phyloP scores from a whole-genome alignment of 225 moss, liverwort and hornwort genomes.

The Pseudisothecium myosuroides region DNA sequence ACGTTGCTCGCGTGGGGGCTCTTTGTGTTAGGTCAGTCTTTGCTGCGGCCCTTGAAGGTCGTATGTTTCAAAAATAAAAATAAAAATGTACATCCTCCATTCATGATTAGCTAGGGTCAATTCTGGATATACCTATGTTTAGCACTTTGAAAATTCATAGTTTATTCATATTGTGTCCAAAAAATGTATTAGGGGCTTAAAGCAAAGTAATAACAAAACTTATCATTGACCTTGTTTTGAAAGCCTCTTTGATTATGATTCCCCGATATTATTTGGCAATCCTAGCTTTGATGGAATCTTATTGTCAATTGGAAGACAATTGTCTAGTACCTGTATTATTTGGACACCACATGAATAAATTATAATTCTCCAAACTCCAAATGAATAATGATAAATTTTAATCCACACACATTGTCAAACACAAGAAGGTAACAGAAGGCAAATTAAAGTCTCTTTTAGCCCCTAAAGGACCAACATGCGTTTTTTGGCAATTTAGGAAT shows the following conservation, averaged over 20 bases:
- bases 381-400: neutral
- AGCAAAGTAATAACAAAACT: neutral
- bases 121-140: neutral
- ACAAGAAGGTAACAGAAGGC: neutral
- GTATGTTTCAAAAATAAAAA: too few relatives aligned
- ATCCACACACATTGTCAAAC: neutral
- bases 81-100: neutral
- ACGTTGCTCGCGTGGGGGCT: too few relatives aligned
- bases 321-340: fast-evolving
- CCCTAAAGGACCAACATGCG: too few relatives aligned
- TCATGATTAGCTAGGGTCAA: neutral
- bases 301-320: neutral
- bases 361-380: neutral
- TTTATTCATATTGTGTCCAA: neutral
- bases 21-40: too few relatives aligned
- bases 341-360: neutral
- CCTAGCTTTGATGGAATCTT: neutral
- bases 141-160: neutral
- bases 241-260: neutral
- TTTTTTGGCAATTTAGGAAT: too few relatives aligned
- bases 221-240: neutral
- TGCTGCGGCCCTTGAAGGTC: too few relatives aligned
- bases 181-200: neutral
- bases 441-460: neutral
- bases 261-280: fast-evolving